Conservation (phyloP, 352 stramenopile species). For the Pythium rishiriense region DNA sequence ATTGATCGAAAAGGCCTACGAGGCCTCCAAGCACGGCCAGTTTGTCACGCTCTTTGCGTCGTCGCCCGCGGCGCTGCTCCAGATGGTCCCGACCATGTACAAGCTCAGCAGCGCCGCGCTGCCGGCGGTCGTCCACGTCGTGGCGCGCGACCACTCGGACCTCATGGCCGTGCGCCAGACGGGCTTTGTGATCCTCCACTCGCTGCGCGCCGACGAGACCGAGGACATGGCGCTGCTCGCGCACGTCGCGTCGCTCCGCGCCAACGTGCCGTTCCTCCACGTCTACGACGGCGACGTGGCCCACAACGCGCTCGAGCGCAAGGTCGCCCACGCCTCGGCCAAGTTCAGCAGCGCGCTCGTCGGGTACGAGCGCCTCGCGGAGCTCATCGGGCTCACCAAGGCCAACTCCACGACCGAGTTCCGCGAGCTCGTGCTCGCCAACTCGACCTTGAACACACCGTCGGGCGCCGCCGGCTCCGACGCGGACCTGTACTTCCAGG, state of each 20-base stretch:
- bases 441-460: constrained; percentile 50
- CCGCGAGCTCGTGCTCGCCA: constrained; percentile 59
- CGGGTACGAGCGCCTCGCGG: constrained; percentile 62
- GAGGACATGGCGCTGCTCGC: constrained; percentile 91
- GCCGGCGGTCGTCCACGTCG: constrained; percentile 89
- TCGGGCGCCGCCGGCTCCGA: constrained; percentile 43
- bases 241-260: constrained; percentile 89
- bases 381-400: constrained; percentile 64
- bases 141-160: constrained; percentile 90
- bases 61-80: constrained; percentile 80
- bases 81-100: constrained; percentile 95
- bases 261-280: constrained; percentile 91
- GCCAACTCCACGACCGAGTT: constrained; percentile 50
- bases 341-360: constrained; percentile 73
- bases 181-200: constrained; percentile 89
- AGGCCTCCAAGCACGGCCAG: constrained; percentile 64
- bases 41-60: constrained; percentile 91
- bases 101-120: constrained; percentile 90
- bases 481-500: constrained; percentile 92
- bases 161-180: constrained; percentile 92
- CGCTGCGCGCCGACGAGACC: constrained; percentile 83
- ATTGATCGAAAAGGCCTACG: constrained; percentile 66
- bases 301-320: constrained; percentile 77
- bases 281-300: constrained; percentile 93
- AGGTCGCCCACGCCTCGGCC: constrained; percentile 37